Base-by-base conservation (phyloP, 192 early-diverging fungal species). In the Geranomyces michiganensis region DNA sequence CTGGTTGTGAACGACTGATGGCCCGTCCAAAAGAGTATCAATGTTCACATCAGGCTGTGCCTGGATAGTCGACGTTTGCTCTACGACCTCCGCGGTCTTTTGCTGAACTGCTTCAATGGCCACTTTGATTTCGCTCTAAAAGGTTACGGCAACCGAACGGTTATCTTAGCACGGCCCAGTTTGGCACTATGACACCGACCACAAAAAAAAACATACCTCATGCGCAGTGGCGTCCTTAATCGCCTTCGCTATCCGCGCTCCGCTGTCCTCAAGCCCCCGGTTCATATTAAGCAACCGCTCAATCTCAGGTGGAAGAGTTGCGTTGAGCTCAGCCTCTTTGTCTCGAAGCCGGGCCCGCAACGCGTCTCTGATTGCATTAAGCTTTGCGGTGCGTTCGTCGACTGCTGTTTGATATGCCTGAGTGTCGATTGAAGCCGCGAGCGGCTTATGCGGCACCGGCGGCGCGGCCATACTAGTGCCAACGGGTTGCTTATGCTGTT, bases 1-100 rank as follows among this genome's bases (percentile, higher is more conserved):
- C 89, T 90, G 90, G 51, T 90, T 90, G 44, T 90, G 82, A 10
- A 91, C 90, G 29, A 88, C 87, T 0, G 81, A 85, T 0, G 82
- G 82, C n/a, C 84, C 83, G 41, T 77, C 82, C 49, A 90, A 56
- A 33, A 85, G 71, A 65, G 90, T 85, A 72, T 91, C 91, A 26
- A 89, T 83, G 17, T 81, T 74, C 10, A 87, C 80, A 47, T 91
- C 90, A 7, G 89, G 87, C 78, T 83, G 81, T 24, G 53, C 58
- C 44, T 72, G 74, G 15, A 87, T 75, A 65, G 81, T 69, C n/a
- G 84, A 81, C 31, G 87, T 81, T 19, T 78, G 71, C 58, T 75
- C 65, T 49, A 79, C 78, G 58, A 89, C 55, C 68, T 93, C 90
- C 32, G 79, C 74, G 65, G 82, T 83, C 62, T 90, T 87, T 30